A percentile compares a stretch with the other conserved stretches of the same genome.
Evolutionary conservation across 441 rosid species (phyloP).

Genomic region (Codiaeum variegatum): DNA sequence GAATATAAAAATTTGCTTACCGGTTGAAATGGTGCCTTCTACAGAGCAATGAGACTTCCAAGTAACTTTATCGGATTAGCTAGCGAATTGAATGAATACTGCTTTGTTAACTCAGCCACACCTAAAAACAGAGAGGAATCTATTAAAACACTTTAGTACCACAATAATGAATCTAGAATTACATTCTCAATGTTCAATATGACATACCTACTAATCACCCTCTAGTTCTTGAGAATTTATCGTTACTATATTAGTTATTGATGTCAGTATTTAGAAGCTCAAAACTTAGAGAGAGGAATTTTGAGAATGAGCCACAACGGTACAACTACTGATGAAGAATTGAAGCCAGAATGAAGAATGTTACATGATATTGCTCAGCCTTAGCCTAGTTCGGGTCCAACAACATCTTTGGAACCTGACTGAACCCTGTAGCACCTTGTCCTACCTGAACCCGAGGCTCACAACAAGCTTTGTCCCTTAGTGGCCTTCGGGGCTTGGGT

Average conservation of each 20-base stretch:
- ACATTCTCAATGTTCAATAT: not conserved
- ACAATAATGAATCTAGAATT: not conserved
- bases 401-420: no score
- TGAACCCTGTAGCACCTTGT: no score
- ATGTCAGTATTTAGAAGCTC: not conserved
- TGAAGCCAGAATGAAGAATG: not conserved
- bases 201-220: not conserved
- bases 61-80: not conserved
- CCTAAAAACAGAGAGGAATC: not conserved
- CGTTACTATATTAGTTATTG: not conserved
- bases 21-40: not conserved
- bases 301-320: not conserved
- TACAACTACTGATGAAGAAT: not conserved
- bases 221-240: not conserved
- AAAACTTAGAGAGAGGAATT: not conserved
- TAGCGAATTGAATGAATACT: not conserved
- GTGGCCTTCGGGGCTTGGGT: no score
- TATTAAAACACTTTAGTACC: not conserved
- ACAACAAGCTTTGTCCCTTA: no score
- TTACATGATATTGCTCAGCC: no score
- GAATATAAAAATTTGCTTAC: no score
- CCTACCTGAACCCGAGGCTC: no score
- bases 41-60: not conserved
- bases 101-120: not conserved
- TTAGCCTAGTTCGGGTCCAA: no score